These are phyloP conservation scores for Ophiosphaerella herpotricha DNA, from an alignment of 2,329 filamentous ascomycete species.

Conservation along the genomic window DNA sequence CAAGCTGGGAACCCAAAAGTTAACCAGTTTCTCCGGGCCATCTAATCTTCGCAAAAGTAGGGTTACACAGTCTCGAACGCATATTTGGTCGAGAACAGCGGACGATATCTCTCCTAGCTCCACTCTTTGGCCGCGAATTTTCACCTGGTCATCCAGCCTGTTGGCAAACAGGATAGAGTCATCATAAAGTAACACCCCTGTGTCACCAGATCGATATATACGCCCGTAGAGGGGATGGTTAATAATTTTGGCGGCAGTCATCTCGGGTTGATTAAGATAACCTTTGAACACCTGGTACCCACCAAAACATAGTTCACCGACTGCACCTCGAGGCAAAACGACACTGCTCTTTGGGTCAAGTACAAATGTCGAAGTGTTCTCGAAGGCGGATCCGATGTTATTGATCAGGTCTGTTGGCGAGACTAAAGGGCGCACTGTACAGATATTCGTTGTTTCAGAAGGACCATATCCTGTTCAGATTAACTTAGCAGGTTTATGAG, in stretches of 20 bases:
- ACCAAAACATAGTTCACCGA: conserved; percentile 86
- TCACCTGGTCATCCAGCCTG: conserved; percentile 78
- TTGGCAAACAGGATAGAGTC: conserved; percentile 75
- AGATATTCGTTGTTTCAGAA: conserved; percentile 87
- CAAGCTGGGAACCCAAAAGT: conserved; percentile 67
- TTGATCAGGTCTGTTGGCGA: conserved; percentile 63
- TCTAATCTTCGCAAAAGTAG: conserved; percentile 58
- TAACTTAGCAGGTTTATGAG: neutral
- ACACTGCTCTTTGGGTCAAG: conserved; percentile 46
- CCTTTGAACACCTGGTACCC: conserved; percentile 78
- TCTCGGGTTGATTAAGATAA: conserved; percentile 68
- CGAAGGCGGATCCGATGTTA: conserved; percentile 75
- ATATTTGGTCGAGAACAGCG: conserved; percentile 57
- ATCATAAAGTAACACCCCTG: conserved; percentile 77
- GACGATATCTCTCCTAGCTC: conserved; percentile 78
- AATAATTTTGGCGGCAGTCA: conserved; percentile 71
- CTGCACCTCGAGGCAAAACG: conserved; percentile 68
- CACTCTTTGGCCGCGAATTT: conserved; percentile 78
- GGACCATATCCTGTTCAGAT: conserved; percentile 67
- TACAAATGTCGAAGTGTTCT: conserved; percentile 77
- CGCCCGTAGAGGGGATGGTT: conserved; percentile 70
- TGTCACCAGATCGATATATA: conserved; percentile 81
- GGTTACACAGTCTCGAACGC: conserved; percentile 67
- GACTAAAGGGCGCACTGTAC: conserved; percentile 71
- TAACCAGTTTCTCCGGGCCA: conserved; percentile 61